Evolutionary conservation across 306 rosid genomes (phyloP), one percentile per base, ranked within the genome.

Genomic region (Sphenostylis stenocarpa): DNA sequence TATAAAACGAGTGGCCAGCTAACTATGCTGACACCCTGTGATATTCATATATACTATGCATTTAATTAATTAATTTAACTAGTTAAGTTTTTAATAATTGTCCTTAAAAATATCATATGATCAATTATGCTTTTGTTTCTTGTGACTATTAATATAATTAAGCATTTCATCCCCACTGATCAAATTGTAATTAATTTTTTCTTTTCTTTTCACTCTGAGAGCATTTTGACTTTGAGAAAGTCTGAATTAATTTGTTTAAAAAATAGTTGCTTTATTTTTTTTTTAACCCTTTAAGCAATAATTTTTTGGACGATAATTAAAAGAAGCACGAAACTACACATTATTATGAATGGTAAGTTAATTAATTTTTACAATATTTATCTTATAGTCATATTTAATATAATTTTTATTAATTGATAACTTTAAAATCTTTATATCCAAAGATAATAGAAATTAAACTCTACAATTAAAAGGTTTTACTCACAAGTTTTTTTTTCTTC

Each of bases 1-100:
- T 82, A 82, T 71, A 45, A 83, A 88, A 77, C 82, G 88, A 86
- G 96, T 90, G 91, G 98, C 87, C 91, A 89, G 96, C 96, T 87
- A 92, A 85, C 85, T 60, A 73, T 20, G 87, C 79, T 81, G 87
- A 77, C 83, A 74, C 73, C 87, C 87, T 85, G 84, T 87, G 84
- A 82, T 87, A 73, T 71, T 77, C 75, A 85, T 88, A 80, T 81
- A 83, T 83, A 56, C 68, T 68, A 34, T 33, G 47, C 55, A 70
- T 67, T 63, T 71, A 85, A 75, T 26, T 77, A 73, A 68, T 63
- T 72, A 20, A 29, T 23, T 63, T 53, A 31, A 28, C 33, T 81
- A 21, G 62, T 55, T 73, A 48, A n/a, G 57, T 20, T 60, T 57
- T 34, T 56, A 76, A 55, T 88, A 82, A 80, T 88, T 82, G 86